phyloP scores from a whole-genome alignment of 371 early-diverging fungal genomes.

The Mucor mucedo region DNA sequence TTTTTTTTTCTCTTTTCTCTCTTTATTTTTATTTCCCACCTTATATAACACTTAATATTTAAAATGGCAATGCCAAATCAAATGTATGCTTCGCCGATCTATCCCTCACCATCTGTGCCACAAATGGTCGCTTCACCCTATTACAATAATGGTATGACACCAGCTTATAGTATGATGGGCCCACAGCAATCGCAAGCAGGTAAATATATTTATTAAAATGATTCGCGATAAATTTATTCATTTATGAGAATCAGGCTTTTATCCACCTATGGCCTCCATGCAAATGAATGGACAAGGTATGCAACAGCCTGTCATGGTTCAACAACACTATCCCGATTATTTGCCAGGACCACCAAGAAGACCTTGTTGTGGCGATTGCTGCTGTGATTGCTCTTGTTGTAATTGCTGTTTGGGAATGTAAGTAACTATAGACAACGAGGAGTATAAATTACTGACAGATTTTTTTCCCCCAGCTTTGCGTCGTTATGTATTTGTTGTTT shows the following conservation, averaged over 20 bases:
- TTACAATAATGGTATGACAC: conserved; percentile 17
- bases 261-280: conserved; percentile 27
- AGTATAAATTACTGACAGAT: background rate
- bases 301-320: conserved; percentile 16
- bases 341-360: background rate
- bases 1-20: conserved; percentile 1
- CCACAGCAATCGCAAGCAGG: conserved; percentile 17
- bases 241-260: conserved; percentile 9
- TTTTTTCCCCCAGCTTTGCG: conserved; percentile 10
- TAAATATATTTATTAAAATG: background rate
- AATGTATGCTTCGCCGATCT: conserved; percentile 12
- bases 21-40: conserved; percentile 3
- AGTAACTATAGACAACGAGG: background rate
- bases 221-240: background rate
- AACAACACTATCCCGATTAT: conserved; percentile 12
- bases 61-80: conserved; percentile 22
- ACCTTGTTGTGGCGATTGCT: conserved; percentile 5
- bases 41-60: background rate
- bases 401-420: conserved; percentile 26
- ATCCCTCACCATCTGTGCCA: conserved; percentile 23
- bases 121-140: conserved; percentile 14
- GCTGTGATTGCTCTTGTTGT: conserved; percentile 6
- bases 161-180: conserved; percentile 13
- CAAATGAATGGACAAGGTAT: conserved; percentile 9
- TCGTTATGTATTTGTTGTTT: conserved; percentile 22